phyloP scores from a whole-genome alignment of 2,329 filamentous ascomycete species.

The Alternaria gaisen region DNA sequence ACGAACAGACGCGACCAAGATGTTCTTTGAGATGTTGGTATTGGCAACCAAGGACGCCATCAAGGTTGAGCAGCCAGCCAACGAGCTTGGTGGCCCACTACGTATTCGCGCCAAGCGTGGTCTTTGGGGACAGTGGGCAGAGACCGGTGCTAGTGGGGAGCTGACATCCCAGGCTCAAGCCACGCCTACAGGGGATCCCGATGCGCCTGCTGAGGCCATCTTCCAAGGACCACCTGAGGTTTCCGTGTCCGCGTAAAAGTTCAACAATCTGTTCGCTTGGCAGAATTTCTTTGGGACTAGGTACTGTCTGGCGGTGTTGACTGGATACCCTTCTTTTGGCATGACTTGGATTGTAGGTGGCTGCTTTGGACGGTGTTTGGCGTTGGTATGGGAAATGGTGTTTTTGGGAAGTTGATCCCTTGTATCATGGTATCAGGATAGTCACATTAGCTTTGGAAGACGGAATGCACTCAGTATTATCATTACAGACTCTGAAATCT shows the following conservation, averaged over 20 bases:
- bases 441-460: slow-evolving; percentile 13
- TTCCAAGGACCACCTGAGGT: slow-evolving; percentile 32
- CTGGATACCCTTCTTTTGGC: slow-evolving; percentile 45
- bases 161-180: slow-evolving; percentile 34
- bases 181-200: slow-evolving; percentile 26
- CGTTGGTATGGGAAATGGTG: slow-evolving; percentile 19
- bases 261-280: slow-evolving; percentile 14
- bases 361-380: slow-evolving; percentile 26
- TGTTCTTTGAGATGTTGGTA: slow-evolving; percentile 98
- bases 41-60: slow-evolving; percentile 97
- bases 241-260: slow-evolving; percentile 34
- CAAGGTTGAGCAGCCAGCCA: slow-evolving; percentile 86
- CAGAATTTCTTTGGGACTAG: slow-evolving; percentile 17
- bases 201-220: slow-evolving; percentile 31
- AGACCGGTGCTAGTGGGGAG: slow-evolving; percentile 59
- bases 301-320: slow-evolving; percentile 40
- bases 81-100: slow-evolving; percentile 78
- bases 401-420: slow-evolving; percentile 8
- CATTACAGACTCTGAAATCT: not conserved
- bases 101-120: slow-evolving; percentile 88
- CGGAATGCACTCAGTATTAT: slow-evolving; percentile 6
- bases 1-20: slow-evolving; percentile 94
- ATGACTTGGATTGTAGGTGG: slow-evolving; percentile 27
- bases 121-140: slow-evolving; percentile 97
- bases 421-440: slow-evolving; percentile 24